A percentile compares a stretch with the other conserved stretches of the same genome.
These are phyloP conservation scores for Psilocybe mexicana DNA, from an alignment of 1,284 basidiomycete species.

Conservation along the genomic window DNA sequence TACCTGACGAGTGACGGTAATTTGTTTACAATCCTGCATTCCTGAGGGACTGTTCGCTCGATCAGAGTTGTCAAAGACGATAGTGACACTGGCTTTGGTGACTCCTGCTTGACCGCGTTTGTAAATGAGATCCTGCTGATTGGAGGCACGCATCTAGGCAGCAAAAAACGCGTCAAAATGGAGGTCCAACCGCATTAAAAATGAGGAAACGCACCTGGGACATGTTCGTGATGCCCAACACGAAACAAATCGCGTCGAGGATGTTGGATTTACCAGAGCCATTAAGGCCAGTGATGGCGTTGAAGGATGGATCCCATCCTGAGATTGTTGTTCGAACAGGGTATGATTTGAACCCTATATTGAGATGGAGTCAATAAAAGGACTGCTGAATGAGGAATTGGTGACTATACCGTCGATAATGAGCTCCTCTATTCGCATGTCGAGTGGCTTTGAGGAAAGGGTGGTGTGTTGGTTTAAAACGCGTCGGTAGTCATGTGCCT, in stretches of 20 bases:
- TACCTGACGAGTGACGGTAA: conserved; percentile 96
- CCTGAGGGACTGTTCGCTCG: conserved; percentile 84
- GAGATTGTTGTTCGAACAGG: conserved; percentile 93
- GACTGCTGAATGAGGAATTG: neutral
- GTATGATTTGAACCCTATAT: conserved; percentile 91
- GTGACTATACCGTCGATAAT: conserved; percentile 32
- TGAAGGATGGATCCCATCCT: conserved; percentile 96
- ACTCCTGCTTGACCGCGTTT: conserved; percentile 97
- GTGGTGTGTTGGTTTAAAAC: conserved; percentile 9
- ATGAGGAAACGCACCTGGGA: conserved; percentile 47
- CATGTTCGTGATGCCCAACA: conserved; percentile 96
- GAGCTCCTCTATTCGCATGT: conserved; percentile 33
- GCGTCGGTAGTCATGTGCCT: conserved; percentile 12
- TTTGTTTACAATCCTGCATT: conserved; percentile 82
- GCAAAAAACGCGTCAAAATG: conserved; percentile 16
- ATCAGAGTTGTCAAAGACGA: conserved; percentile 99
- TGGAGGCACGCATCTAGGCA: conserved; percentile 87
- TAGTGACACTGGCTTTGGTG: conserved; percentile 96
- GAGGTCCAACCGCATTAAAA: neutral
- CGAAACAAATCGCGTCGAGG: conserved; percentile 96
- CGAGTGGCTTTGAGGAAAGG: neutral
- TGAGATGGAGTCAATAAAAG: neutral
- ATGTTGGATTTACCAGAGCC: conserved; percentile 97
- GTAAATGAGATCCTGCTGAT: conserved; percentile 97
- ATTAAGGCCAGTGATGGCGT: conserved; percentile 96